Percentiles rank a stretch among this genome's conserved stretches.
Evolutionary conservation across 768 basidiomycete genomes (phyloP).

Genomic region (Plicaturopsis crispa): DNA sequence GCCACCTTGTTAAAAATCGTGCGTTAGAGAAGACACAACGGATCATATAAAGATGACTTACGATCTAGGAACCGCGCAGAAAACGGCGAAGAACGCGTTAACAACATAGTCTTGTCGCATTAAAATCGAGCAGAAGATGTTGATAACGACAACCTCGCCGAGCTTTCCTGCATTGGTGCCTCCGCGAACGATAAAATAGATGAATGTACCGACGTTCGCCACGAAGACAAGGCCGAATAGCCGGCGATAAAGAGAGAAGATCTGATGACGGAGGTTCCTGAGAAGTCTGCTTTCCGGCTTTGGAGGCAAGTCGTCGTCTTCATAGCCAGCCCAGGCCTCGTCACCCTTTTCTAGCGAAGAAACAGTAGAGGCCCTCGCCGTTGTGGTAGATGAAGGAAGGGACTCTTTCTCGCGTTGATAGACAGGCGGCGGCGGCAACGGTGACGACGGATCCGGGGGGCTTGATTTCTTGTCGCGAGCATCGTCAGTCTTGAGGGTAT

Average conservation of each 20-base stretch:
- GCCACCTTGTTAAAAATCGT: conserved; percentile 33
- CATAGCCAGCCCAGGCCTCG: conserved; percentile 44
- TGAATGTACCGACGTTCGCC: conserved; percentile 41
- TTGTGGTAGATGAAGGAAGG: conserved; percentile 3
- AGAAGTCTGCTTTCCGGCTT: conserved; percentile 40
- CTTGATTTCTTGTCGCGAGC: conserved; percentile 13
- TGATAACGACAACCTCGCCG: conserved; percentile 34
- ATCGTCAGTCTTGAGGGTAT: conserved; percentile 8
- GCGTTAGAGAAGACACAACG: conserved; percentile 2
- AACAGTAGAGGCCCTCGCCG: conserved; percentile 4
- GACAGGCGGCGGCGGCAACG: conserved; percentile 19
- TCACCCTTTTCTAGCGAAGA: conserved; percentile 23
- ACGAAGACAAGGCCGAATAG: conserved; percentile 47
- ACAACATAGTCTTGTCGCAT: conserved; percentile 54
- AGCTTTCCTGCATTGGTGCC: conserved; percentile 27
- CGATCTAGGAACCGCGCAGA: conserved; percentile 41
- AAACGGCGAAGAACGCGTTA: conserved; percentile 47
- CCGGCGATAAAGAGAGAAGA: conserved; percentile 48
- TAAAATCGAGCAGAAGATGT: conserved; percentile 39
- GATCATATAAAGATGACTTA: conserved; percentile 20
- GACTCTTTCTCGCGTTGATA: conserved; percentile 12
- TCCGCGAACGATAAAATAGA: conserved; percentile 26
- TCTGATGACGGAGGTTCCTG: conserved; percentile 46
- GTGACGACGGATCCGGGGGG: conserved; percentile 12
- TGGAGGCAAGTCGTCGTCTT: conserved; percentile 39